Conservation (phyloP, 2,329 filamentous ascomycete genomes). For the Fusarium phyllophilum region DNA sequence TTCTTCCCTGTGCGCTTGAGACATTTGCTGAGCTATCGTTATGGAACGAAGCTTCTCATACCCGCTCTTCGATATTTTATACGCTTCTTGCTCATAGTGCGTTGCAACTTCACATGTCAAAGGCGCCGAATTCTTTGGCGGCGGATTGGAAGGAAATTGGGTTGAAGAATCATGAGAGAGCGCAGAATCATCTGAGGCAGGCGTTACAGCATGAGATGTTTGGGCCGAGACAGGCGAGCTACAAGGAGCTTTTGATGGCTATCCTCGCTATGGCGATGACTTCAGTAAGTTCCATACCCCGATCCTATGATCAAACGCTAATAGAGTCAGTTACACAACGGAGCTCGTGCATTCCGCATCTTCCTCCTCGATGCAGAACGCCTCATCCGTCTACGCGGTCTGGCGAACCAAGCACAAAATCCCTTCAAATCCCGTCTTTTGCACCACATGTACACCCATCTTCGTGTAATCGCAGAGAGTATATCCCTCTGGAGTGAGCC, state of each 20-base stretch:
- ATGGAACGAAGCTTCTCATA: slow-evolving; percentile 52
- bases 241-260: slow-evolving; percentile 57
- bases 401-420: slow-evolving; percentile 47
- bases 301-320: accelerated
- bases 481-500: slow-evolving; percentile 34
- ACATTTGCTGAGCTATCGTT: slow-evolving; percentile 55
- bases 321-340: slow-evolving; percentile 22
- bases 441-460: slow-evolving; percentile 59
- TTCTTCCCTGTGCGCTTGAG: slow-evolving; percentile 54
- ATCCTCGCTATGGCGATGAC: slow-evolving; percentile 48
- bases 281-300: slow-evolving; percentile 1
- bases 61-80: slow-evolving; percentile 52
- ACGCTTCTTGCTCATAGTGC: slow-evolving; percentile 55
- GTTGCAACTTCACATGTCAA: slow-evolving; percentile 49
- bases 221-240: slow-evolving; percentile 51
- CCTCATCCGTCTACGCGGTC: slow-evolving; percentile 51
- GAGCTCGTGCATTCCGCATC: slow-evolving; percentile 26
- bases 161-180: slow-evolving; percentile 43
- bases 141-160: slow-evolving; percentile 46
- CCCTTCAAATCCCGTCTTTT: slow-evolving; percentile 55
- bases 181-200: slow-evolving; percentile 48
- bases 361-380: slow-evolving; percentile 56
- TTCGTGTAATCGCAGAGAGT: slow-evolving; percentile 58
- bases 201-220: slow-evolving; percentile 48
- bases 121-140: slow-evolving; percentile 3